Percentiles rank a stretch among this genome's conserved stretches.
Conservation (phyloP, 768 basidiomycete species). For the Collybia nuda region DNA sequence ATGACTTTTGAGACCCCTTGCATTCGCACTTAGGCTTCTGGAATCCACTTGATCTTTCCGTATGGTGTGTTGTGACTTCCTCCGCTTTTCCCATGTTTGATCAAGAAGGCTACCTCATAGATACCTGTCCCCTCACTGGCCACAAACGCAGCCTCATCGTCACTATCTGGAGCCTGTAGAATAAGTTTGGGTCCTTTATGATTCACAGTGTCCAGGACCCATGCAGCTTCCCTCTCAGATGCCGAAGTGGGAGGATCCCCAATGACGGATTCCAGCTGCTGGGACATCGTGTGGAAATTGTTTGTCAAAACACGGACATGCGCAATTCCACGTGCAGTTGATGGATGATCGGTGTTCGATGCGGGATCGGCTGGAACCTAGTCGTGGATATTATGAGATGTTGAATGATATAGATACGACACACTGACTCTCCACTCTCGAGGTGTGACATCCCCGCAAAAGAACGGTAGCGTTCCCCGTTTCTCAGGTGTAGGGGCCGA, state of each 20-base stretch:
- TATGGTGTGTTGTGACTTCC: constrained; percentile 43
- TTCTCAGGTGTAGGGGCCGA: constrained; percentile 30
- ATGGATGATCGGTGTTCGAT: constrained; percentile 50
- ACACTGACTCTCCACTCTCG: constrained; percentile 52
- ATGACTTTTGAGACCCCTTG: too few species aligned
- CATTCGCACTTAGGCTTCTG: neutral
- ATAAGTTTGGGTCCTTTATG: constrained; percentile 25
- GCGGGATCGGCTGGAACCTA: constrained; percentile 52
- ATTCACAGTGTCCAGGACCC: constrained; percentile 42
- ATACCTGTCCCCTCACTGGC: constrained; percentile 33
- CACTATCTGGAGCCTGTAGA: constrained; percentile 27
- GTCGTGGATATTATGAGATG: neutral
- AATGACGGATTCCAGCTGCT: constrained; percentile 47
- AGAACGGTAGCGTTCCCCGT: constrained; percentile 57
- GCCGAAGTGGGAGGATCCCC: constrained; percentile 36
- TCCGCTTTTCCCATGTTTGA: constrained; percentile 26
- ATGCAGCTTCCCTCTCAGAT: constrained; percentile 24
- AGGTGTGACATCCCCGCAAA: constrained; percentile 73
- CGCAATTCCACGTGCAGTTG: constrained; percentile 47
- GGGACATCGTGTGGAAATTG: constrained; percentile 27
- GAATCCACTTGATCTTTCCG: constrained; percentile 47
- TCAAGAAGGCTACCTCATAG: constrained; percentile 53
- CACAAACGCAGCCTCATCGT: constrained; percentile 33
- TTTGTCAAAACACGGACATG: constrained; percentile 42
- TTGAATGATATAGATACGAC: neutral